Evolutionary conservation across 441 rosid species (phyloP).

Genomic region (Mallotus repandus): DNA sequence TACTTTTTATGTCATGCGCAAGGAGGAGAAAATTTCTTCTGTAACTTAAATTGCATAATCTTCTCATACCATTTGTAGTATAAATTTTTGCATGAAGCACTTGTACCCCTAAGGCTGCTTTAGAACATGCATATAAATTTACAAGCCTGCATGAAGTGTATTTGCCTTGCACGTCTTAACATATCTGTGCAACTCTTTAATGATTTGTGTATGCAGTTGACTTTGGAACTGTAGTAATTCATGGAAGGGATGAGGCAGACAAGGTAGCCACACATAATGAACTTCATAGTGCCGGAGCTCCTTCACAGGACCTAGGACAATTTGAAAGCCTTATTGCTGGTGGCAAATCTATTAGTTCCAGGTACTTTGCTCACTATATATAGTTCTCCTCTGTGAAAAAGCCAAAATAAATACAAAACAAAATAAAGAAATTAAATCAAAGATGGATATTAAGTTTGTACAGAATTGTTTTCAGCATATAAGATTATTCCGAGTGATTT

Average conservation of each 20-base stretch:
- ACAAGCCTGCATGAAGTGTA: background rate
- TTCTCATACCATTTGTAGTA: background rate
- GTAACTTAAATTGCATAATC: background rate
- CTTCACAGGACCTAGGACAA: constrained; percentile 33
- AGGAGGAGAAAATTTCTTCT: background rate
- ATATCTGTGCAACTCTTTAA: background rate
- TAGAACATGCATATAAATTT: background rate
- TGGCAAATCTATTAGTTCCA: constrained; percentile 35
- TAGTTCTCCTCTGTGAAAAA: background rate
- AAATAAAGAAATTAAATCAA: background rate
- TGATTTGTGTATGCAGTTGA: constrained; percentile 49
- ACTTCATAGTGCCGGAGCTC: constrained; percentile 35
- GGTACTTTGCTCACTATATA: constrained; percentile 37
- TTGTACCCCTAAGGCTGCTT: background rate
- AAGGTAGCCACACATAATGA: constrained; percentile 31
- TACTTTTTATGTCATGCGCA: background rate
- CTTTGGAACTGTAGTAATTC: constrained; percentile 81
- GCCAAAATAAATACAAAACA: background rate
- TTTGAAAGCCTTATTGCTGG: constrained; percentile 37
- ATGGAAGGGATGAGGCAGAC: constrained; percentile 56
- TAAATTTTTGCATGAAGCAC: background rate
- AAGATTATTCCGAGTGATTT: background rate
- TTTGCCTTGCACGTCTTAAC: background rate
- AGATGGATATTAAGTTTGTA: background rate
- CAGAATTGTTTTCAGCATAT: background rate